phyloP scores from a whole-genome alignment of 257 asterid genomes.

The Fraxinus pennsylvanica region DNA sequence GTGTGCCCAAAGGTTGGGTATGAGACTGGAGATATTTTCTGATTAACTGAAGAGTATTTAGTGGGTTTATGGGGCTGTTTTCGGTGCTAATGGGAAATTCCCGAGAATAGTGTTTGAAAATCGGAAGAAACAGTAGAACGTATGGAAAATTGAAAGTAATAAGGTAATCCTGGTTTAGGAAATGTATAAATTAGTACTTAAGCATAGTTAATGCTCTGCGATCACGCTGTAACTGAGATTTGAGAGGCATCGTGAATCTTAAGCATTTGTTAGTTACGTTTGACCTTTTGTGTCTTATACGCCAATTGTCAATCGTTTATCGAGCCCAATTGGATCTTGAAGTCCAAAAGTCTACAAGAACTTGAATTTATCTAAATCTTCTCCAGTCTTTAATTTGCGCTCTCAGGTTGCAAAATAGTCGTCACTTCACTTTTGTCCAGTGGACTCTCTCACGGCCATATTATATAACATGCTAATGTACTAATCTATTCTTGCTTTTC shows the following conservation, averaged over 20 bases:
- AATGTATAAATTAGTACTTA: not conserved
- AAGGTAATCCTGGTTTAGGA: not conserved
- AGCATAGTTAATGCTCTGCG: not conserved
- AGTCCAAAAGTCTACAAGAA: not conserved
- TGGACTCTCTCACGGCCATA: not conserved
- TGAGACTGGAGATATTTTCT: not conserved
- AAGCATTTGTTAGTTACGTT: not conserved
- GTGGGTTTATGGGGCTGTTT: not conserved
- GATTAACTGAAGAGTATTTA: not conserved
- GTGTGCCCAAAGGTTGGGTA: not conserved
- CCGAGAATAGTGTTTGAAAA: not conserved
- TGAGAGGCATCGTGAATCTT: not conserved
- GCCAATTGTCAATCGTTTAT: not conserved
- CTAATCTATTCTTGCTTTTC: slow-evolving; percentile 17
- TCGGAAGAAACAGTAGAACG: not conserved
- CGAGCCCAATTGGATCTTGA: not conserved
- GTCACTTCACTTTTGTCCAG: not conserved
- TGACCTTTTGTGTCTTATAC: not conserved
- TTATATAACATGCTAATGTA: not conserved
- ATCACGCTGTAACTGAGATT: not conserved
- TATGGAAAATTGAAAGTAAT: not conserved
- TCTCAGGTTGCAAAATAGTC: not conserved
- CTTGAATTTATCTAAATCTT: slow-evolving; percentile 20
- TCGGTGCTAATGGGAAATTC: not conserved
- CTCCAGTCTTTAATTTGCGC: not conserved